Evolutionary conservation across 805 yeast species (phyloP), one percentile per base, ranked within the genome.

Genomic region (Tetrapisispora fleetii): DNA sequence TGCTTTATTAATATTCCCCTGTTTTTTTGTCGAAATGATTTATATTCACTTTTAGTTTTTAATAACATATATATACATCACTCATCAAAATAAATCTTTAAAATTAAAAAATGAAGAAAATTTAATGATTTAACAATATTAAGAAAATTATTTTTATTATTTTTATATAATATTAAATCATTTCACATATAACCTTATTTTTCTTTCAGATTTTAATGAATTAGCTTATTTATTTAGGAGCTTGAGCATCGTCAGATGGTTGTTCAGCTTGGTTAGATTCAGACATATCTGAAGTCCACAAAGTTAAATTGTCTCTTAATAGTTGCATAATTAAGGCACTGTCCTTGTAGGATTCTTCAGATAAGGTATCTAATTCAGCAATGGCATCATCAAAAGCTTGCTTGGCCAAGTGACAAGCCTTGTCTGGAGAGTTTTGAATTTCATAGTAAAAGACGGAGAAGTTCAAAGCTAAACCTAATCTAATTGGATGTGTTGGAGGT

Each of bases 321-420:
- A 93, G 82, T 81, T 93, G 98, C 99, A 93, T 93, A 68, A 93
- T 93, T 70, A 93, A 81, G 60, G 98, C 93, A 55, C 97, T 89
- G 72, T 91, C 99, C 74, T 91, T 93, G 82, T 93, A 91, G 58
- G 96, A 85, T 76, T 91, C 99, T 75, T 91, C 99, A 42, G 95
- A 86, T 67, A 91, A 78, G 58, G 97, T 87, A 74, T 91, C 99
- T 69, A 91, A 81, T 75, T 93, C 98, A 56, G 99, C 96, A 68
- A 91, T 95, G 56, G 99, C 99, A 67, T 91, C 98, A 72, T 91
- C 99, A 62, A 93, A 91, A 37, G 99, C 98, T 75, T 91, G 96
- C 74, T 91, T 93, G 64, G 99, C 99, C 70, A 91, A 81, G 70
- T 90, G 95, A 72, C 99, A 91, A 60, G 99, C 99, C 72, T 95